These are phyloP conservation scores for Hevea brasiliensis DNA, from an alignment of 345 rosid species.

Conservation along the genomic window DNA sequence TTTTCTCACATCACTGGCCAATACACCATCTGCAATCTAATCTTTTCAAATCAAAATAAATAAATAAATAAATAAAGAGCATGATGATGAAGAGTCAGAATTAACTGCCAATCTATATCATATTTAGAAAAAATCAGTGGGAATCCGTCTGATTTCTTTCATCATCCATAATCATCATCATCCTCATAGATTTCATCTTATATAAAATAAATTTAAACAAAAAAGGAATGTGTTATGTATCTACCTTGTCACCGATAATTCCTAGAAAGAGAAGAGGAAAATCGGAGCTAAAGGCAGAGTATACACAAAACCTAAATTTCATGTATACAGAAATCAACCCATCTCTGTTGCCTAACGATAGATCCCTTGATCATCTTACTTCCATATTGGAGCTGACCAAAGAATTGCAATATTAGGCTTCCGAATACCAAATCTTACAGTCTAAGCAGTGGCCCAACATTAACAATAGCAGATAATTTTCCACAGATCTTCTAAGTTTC, in stretches of 20 bases:
- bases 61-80: neutral
- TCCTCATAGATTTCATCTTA: too few species aligned
- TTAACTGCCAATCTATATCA: conserved; percentile 47
- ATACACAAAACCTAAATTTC: conserved; percentile 12
- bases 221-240: conserved; percentile 8
- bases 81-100: conserved; percentile 39
- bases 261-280: conserved; percentile 11
- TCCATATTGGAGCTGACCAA: too few species aligned
- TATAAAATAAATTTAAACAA: neutral
- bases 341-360: conserved; percentile 49
- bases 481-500: too few species aligned
- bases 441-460: too few species aligned
- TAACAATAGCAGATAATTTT: too few species aligned
- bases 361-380: conserved; percentile 39
- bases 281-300: conserved; percentile 51
- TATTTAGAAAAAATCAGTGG: conserved; percentile 43
- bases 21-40: neutral
- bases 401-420: conserved; percentile 52
- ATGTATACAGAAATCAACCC: conserved; percentile 9
- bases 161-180: conserved; percentile 34
- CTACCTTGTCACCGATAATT: conserved; percentile 52
- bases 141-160: conserved; percentile 63
- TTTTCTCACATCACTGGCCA: conserved; percentile 36
- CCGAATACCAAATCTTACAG: too few species aligned
- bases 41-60: neutral